Conservation (phyloP, 257 asterid species). For the Nicotiana noctiflora region DNA sequence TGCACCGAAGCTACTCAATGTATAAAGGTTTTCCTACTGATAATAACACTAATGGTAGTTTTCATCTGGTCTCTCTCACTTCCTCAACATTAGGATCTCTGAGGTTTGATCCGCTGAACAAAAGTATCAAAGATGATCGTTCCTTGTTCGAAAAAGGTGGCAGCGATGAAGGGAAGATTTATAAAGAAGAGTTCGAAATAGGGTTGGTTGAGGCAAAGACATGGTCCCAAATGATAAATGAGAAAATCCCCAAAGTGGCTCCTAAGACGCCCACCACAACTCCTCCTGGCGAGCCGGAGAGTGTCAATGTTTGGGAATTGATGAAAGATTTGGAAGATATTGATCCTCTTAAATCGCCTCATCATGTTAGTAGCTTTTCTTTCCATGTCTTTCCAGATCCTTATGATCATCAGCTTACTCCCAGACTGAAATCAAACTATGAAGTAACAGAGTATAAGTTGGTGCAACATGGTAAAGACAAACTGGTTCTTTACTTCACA, state of each 20-base stretch:
- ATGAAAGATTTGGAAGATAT: slow-evolving; percentile 84
- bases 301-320: slow-evolving; percentile 79
- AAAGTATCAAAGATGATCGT: slow-evolving; percentile 10
- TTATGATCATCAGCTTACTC: slow-evolving; percentile 46
- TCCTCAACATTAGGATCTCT: slow-evolving; percentile 58
- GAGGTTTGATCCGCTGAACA: slow-evolving; percentile 31
- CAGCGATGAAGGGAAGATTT: slow-evolving; percentile 18
- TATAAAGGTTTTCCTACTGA: slow-evolving; percentile 28
- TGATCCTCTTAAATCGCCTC: slow-evolving; percentile 42
- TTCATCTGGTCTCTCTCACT: slow-evolving; percentile 44
- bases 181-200: slow-evolving; percentile 25
- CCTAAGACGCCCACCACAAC: slow-evolving; percentile 60
- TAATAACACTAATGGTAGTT: slow-evolving; percentile 26
- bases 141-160: slow-evolving; percentile 12
- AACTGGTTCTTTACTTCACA: slow-evolving; percentile 55
- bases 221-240: slow-evolving; percentile 75
- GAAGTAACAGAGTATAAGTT: slow-evolving; percentile 14
- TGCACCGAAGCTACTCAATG: slow-evolving; percentile 48
- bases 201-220: slow-evolving; percentile 69
- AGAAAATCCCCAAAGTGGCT: slow-evolving; percentile 52
- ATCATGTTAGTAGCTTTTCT: slow-evolving; percentile 61
- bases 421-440: slow-evolving; percentile 26
- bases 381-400: slow-evolving; percentile 28
- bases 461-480: slow-evolving; percentile 19
- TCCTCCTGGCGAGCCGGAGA: slow-evolving; percentile 89